A percentile compares a stretch with the other conserved stretches of the same genome.
Evolutionary conservation across 2,329 filamentous ascomycete species (phyloP).

Genomic region (Herpotrichia juniperi): DNA sequence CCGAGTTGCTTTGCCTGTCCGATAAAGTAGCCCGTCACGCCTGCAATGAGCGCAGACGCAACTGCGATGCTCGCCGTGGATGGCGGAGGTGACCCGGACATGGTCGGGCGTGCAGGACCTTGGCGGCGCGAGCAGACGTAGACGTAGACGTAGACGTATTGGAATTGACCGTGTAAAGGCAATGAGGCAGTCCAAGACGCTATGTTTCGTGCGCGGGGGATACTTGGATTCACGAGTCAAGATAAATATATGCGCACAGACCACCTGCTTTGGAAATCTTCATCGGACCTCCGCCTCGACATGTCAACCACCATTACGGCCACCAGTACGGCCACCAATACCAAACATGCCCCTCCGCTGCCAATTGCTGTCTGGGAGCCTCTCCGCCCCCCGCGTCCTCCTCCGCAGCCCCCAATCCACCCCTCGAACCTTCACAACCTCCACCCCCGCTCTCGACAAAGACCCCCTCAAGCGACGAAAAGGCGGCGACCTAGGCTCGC

Average conservation of each 20-base stretch:
- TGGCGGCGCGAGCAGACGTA: no score
- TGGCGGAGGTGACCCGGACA: conserved; percentile 52
- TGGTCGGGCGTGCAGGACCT: no score
- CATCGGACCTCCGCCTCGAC: conserved; percentile 31
- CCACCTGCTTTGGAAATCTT: conserved; percentile 21
- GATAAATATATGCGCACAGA: conserved; percentile 5
- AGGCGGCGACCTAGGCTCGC: conserved; percentile 43
- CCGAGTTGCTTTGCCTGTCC: conserved; percentile 72
- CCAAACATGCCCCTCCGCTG: conserved; percentile 34
- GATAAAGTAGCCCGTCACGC: conserved; percentile 77
- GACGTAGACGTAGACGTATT: no score
- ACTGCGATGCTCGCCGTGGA: conserved; percentile 68
- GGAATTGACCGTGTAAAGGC: background rate
- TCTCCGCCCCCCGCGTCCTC: conserved; percentile 14
- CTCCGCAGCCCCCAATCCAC: conserved; percentile 20
- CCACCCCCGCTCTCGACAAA: conserved; percentile 25
- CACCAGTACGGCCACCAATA: conserved; percentile 14
- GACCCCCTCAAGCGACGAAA: conserved; percentile 16
- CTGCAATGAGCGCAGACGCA: conserved; percentile 74
- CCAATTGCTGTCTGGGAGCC: conserved; percentile 35
- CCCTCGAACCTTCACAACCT: conserved; percentile 35
- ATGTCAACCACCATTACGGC: conserved; percentile 17
- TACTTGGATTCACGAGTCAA: no score
- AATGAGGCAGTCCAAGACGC: background rate
- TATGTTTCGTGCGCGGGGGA: background rate